These are phyloP conservation scores for Ceratobasidium sp. DNA, from an alignment of 1,284 basidiomycete genomes.

Conservation along the genomic window DNA sequence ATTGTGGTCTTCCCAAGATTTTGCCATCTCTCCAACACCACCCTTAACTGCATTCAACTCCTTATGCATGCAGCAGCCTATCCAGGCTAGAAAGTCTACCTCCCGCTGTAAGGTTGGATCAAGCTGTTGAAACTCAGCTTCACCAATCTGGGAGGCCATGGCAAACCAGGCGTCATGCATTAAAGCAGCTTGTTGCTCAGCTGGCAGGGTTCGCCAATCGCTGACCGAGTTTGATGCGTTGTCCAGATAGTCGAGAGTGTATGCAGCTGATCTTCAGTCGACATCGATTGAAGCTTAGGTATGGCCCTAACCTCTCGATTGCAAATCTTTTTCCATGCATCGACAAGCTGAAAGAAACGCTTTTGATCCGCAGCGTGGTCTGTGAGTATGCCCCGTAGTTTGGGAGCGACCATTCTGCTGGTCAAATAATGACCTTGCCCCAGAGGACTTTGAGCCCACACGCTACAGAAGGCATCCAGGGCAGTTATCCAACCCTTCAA, in stretches of 20 bases:
- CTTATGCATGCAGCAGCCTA: constrained; percentile 63
- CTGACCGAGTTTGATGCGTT: not conserved
- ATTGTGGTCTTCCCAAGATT: constrained; percentile 51
- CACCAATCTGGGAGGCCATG: not conserved
- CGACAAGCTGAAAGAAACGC: not conserved
- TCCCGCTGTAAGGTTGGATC: not conserved
- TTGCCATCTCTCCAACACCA: constrained; percentile 54
- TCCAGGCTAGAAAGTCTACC: constrained; percentile 51
- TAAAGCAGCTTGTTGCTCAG: not conserved
- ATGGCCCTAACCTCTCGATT: constrained; percentile 10
- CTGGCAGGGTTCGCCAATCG: not conserved
- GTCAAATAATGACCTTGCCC: not conserved
- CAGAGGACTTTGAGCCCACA: not conserved
- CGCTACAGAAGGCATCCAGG: not conserved
- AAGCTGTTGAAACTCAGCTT: not conserved
- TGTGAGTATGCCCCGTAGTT: constrained; percentile 8
- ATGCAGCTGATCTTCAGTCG: not conserved
- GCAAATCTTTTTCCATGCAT: constrained; percentile 14
- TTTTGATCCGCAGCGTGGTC: constrained; percentile 41
- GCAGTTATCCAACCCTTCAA: not conserved
- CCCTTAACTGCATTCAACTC: constrained; percentile 60
- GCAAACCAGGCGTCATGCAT: not conserved
- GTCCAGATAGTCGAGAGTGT: not conserved
- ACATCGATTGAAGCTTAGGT: not conserved
- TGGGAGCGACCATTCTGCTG: constrained; percentile 8